Evolutionary conservation across 2,329 filamentous ascomycete genomes (phyloP).

Genomic region (Phyllosticta capitalensis): DNA sequence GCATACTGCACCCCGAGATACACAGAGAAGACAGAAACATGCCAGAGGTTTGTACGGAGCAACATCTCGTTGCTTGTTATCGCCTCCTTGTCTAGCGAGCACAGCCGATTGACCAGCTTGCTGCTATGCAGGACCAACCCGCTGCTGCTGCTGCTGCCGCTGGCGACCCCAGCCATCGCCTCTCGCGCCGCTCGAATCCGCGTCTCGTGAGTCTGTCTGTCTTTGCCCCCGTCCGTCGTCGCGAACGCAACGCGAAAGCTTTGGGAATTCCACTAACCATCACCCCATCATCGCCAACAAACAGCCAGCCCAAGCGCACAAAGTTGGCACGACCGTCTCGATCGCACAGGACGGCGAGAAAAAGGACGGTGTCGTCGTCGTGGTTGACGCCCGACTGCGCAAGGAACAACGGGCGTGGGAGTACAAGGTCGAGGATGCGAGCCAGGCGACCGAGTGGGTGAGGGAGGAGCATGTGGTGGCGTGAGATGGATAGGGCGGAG

Average conservation of each 20-base stretch:
- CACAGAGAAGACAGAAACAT: too few species aligned
- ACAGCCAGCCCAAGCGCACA: constrained; percentile 1
- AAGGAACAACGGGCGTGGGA: constrained; percentile 1
- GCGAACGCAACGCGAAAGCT: too few species aligned
- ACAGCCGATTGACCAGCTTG: too few species aligned
- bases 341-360: not conserved
- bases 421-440: not conserved
- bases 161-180: not conserved
- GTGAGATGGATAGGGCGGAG: too few species aligned
- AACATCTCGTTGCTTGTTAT: too few species aligned
- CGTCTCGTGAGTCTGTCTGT: not conserved
- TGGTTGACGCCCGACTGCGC: not conserved
- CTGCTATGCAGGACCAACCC: too few species aligned
- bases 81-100: too few species aligned
- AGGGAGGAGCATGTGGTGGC: not conserved
- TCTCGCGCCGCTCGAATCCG: constrained; percentile 3
- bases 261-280: not conserved
- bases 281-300: not conserved
- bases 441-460: not conserved
- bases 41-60: too few species aligned
- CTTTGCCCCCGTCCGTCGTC: not conserved
- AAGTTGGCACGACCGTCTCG: not conserved
- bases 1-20: too few species aligned
- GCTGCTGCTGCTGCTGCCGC: too few species aligned
- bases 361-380: not conserved